phyloP scores from a whole-genome alignment of 2,329 filamentous ascomycete genomes.

The Claviceps capensis region DNA sequence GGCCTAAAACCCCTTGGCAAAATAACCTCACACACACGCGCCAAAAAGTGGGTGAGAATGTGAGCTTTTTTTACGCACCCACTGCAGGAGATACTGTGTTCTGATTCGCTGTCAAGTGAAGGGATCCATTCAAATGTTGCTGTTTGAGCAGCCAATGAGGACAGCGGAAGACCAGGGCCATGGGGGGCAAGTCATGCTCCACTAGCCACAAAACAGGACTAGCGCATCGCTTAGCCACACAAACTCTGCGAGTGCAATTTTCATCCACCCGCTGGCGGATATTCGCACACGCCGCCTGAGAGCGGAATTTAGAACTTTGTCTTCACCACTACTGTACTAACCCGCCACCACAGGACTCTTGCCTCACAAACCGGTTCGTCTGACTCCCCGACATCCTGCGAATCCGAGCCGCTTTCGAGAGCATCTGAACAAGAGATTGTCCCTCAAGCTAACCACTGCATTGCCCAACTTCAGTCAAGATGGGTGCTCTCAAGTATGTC shows the following conservation, averaged over 20 bases:
- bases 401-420: background rate
- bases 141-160: background rate
- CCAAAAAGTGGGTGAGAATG: too few species aligned
- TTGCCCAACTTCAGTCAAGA: slow-evolving; percentile 43
- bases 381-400: background rate
- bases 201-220: slow-evolving; percentile 14
- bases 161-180: slow-evolving; percentile 11
- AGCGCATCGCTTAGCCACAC: slow-evolving; percentile 26
- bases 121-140: background rate
- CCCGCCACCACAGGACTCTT: slow-evolving; percentile 21
- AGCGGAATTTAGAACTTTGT: slow-evolving; percentile 19
- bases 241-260: slow-evolving; percentile 18
- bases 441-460: background rate
- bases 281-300: slow-evolving; percentile 10
- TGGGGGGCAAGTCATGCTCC: slow-evolving; percentile 17
- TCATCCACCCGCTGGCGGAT: slow-evolving; percentile 19
- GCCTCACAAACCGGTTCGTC: slow-evolving; percentile 24
- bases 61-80: too few species aligned
- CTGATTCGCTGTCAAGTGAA: background rate
- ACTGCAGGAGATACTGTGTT: background rate
- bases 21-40: background rate
- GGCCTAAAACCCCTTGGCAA: too few species aligned
- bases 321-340: slow-evolving; percentile 19
- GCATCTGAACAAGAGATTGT: background rate
- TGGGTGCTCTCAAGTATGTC: slow-evolving; percentile 99